phyloP scores from a whole-genome alignment of 108 stramenopile species.

The Cyclotella distinguenda region DNA sequence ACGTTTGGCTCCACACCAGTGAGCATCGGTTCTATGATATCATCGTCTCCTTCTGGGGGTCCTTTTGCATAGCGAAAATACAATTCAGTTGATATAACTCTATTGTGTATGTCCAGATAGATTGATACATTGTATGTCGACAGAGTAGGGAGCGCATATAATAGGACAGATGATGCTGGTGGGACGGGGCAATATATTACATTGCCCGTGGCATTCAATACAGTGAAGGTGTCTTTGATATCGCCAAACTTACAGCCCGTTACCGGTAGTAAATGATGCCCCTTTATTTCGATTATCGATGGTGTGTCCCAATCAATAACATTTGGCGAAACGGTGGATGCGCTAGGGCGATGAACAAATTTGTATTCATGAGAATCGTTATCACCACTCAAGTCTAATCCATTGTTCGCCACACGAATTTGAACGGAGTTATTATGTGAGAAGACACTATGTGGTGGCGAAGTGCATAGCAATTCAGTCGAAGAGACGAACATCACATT shows the following conservation, averaged over 20 bases:
- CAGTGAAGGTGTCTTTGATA: slow-evolving; percentile 10
- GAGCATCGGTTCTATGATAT: slow-evolving; percentile 16
- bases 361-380: slow-evolving; percentile 6
- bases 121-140: slow-evolving; percentile 6
- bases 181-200: slow-evolving; percentile 26
- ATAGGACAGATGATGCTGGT: slow-evolving; percentile 6
- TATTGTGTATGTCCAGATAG: slow-evolving; percentile 29
- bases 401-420: slow-evolving; percentile 45
- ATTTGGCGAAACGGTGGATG: slow-evolving; percentile 12
- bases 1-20: slow-evolving; percentile 6
- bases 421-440: background rate
- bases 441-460: background rate
- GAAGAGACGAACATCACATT: slow-evolving; percentile 22
- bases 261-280: slow-evolving; percentile 17
- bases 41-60: background rate
- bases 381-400: slow-evolving; percentile 35
- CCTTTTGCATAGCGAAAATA: slow-evolving; percentile 15
- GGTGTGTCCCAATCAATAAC: slow-evolving; percentile 17
- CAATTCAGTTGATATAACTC: slow-evolving; percentile 27
- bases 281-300: slow-evolving; percentile 25
- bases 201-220: slow-evolving; percentile 17
- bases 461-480: slow-evolving; percentile 20
- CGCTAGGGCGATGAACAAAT: slow-evolving; percentile 36
- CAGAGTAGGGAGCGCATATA: background rate
- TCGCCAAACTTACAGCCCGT: slow-evolving; percentile 27